Conservation (phyloP, 805 yeast species). For the Torulaspora franciscae region DNA sequence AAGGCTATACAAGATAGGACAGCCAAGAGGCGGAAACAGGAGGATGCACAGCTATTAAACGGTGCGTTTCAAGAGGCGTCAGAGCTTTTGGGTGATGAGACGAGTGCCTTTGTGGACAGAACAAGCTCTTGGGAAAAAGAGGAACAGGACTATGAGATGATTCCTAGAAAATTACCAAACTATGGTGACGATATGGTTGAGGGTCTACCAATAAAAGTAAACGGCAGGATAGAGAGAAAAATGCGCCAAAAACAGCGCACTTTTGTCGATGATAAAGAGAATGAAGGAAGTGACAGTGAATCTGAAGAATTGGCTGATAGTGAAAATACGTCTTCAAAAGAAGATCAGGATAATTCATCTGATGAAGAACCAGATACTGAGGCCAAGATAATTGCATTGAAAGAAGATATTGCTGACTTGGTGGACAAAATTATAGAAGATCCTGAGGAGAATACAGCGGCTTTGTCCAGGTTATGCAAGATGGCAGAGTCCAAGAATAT, state of each 20-base stretch:
- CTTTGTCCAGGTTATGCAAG: constrained; percentile 59
- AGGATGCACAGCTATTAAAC: constrained; percentile 27
- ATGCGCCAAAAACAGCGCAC: constrained; percentile 33
- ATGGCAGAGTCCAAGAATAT: constrained; percentile 66
- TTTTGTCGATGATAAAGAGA: constrained; percentile 13
- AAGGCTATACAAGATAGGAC: constrained; percentile 28
- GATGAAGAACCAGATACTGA: constrained; percentile 44
- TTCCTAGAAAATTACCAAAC: constrained; percentile 54
- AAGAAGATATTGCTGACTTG: constrained; percentile 77
- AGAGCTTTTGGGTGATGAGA: constrained; percentile 19
- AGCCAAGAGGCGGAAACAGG: constrained; percentile 31
- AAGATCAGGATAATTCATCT: constrained; percentile 28
- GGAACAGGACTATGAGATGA: constrained; percentile 73
- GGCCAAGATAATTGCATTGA: constrained; percentile 54
- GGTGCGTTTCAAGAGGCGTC: constrained; percentile 18
- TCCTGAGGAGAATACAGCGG: constrained; percentile 76
- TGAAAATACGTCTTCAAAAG: background rate
- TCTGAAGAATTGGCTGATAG: constrained; percentile 27
- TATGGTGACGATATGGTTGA: constrained; percentile 47
- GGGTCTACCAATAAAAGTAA: constrained; percentile 74
- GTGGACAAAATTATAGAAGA: constrained; percentile 78
- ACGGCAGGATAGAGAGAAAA: constrained; percentile 71
- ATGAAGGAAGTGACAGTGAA: constrained; percentile 26
- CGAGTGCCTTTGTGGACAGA: constrained; percentile 13
- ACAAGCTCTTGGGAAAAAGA: constrained; percentile 57